Conservation (phyloP, 2,329 filamentous ascomycete genomes). For the Endocalyx cinctus region DNA sequence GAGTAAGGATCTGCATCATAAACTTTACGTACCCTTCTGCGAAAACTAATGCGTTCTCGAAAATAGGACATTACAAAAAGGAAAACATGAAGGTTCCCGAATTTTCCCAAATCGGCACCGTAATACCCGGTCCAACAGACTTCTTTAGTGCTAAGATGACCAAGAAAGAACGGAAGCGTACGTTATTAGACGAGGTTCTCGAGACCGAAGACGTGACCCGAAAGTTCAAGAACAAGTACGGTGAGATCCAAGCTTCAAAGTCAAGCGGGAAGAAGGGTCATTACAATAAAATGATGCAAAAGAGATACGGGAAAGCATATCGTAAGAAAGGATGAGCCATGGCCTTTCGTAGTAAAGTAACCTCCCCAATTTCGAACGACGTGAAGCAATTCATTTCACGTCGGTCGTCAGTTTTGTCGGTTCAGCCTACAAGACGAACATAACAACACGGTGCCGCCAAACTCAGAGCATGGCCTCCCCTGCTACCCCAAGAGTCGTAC, state of each 20-base stretch:
- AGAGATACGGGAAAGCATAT: constrained; percentile 29
- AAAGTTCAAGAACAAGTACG: constrained; percentile 84
- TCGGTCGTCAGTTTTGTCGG: too few species aligned
- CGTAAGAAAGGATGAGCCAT: constrained; percentile 21
- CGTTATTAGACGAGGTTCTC: constrained; percentile 80
- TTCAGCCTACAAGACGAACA: too few species aligned
- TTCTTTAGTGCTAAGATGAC: constrained; percentile 76
- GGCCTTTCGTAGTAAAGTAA: too few species aligned
- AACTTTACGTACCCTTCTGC: too few species aligned
- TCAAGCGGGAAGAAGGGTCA: constrained; percentile 83
- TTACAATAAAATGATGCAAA: constrained; percentile 71
- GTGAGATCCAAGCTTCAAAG: constrained; percentile 76
- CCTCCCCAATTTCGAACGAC: too few species aligned
- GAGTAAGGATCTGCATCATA: constrained; percentile 20
- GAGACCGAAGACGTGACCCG: constrained; percentile 58
- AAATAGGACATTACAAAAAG: constrained; percentile 85
- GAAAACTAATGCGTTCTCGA: too few species aligned
- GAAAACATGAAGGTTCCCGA: constrained; percentile 64
- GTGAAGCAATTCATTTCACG: too few species aligned
- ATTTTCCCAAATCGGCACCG: constrained; percentile 83
- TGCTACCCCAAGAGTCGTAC: too few species aligned
- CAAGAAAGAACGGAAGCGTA: constrained; percentile 83
- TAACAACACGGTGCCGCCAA: too few species aligned
- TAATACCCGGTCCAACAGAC: constrained; percentile 85
- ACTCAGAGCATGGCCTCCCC: too few species aligned